Evolutionary conservation across 2,329 filamentous ascomycete genomes (phyloP), one percentile per base, ranked within the genome.

Genomic region (Chrysosphaeria jannelii): DNA sequence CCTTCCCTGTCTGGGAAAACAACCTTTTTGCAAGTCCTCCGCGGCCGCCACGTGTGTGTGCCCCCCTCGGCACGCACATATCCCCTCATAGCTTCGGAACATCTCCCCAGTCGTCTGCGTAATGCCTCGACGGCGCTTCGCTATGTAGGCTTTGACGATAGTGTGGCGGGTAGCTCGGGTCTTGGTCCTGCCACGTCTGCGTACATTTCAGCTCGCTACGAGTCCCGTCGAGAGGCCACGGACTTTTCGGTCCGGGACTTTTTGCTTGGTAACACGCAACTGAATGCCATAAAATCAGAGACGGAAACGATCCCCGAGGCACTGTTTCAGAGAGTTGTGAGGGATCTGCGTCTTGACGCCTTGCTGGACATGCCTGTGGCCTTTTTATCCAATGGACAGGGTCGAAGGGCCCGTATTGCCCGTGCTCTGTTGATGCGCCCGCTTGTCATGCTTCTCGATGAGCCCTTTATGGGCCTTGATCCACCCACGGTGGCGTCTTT

Each of bases 381-480:
- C 13, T 89, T 85, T 39, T 46, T 97, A 25, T 91, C 78, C 39
- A 91, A 93, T 42, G 85, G 85, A 0, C 85, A 97, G 44, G 81
- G 72, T 5, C 54, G 81, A 31, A 53, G 85, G 25, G 72, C 81
- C 6, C 62, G 75, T 30, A 90, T 97, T 33, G 85, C 78, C 2
- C 72, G 76, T 34, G 78, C 79, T 0, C 45, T 97, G 23, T 51
- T 93, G 28, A 63, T 53, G 5, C 56, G 57, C 24, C 85, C 85
- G 0, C 71, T 88, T 41, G 55, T 90, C 8, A 39, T 97, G 29
- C 51, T 93, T 24, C 51, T 90, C 3, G 85, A 97, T 43, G 81
- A 90, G 35, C 81, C 85, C 1, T 91, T 91, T 38, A 89, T 91
- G 72, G 81, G 85, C 0, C 51, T 97, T 10, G 85, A 93, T 41